Conservation (phyloP, 2,329 filamentous ascomycete genomes). For the Fusarium sp. region DNA sequence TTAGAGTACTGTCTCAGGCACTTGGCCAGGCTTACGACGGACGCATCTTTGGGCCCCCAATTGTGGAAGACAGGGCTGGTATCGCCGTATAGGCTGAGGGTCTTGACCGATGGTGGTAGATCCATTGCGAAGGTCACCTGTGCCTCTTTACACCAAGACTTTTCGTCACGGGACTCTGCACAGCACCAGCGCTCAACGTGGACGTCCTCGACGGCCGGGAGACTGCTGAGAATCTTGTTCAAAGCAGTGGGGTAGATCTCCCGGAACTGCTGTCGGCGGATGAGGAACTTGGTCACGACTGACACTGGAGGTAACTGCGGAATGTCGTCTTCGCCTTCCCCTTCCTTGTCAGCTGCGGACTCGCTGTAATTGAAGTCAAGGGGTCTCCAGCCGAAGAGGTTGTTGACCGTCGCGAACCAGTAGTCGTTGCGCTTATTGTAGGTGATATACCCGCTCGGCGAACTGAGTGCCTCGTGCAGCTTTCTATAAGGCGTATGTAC, state of each 20-base stretch:
- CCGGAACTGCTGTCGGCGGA: constrained; percentile 21
- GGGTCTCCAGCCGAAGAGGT: constrained; percentile 19
- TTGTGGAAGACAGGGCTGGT: neutral
- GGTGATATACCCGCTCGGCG: neutral
- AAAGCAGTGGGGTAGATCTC: neutral
- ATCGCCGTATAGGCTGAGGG: neutral
- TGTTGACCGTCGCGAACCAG: neutral
- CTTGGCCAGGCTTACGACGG: constrained; percentile 4
- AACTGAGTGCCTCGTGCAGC: neutral
- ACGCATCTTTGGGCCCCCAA: neutral
- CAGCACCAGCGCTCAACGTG: constrained; percentile 12
- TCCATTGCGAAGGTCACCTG: neutral
- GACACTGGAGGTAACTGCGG: neutral
- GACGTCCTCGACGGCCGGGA: neutral
- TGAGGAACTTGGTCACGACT: constrained; percentile 6
- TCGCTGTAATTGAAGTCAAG: neutral
- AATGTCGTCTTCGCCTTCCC: neutral
- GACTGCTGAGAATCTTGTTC: neutral
- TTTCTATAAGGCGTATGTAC: neutral
- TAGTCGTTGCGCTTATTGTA: neutral
- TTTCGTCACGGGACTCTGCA: neutral
- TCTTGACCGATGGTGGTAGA: constrained; percentile 7
- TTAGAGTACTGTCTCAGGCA: neutral
- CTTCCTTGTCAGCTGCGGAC: accelerated
- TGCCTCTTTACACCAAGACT: neutral